These are phyloP conservation scores for Talaromyces sp. DNA, from an alignment of 2,329 filamentous ascomycete species.

Conservation along the genomic window DNA sequence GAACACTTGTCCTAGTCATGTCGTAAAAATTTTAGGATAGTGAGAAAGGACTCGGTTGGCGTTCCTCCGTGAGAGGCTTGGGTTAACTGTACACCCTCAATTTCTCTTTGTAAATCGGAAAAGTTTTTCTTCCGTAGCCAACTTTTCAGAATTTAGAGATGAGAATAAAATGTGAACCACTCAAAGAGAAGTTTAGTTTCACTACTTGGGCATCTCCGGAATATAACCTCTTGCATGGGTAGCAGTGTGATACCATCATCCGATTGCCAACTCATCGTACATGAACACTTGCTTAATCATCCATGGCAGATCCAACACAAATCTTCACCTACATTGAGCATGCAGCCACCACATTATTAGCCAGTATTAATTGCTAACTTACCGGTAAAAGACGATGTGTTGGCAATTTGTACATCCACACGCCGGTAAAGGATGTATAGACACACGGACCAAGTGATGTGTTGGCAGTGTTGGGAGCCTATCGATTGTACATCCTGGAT, in stretches of 20 bases:
- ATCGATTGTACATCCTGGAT: slow-evolving; percentile 7
- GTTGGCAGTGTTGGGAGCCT: slow-evolving; percentile 24
- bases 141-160: no score
- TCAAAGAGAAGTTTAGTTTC: no score
- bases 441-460: slow-evolving; percentile 25
- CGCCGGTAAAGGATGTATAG: neutral
- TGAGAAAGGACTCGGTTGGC: neutral
- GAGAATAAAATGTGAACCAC: no score
- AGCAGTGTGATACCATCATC: slow-evolving; percentile 4
- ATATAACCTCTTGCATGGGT: neutral
- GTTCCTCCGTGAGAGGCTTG: neutral
- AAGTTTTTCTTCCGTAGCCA: neutral
- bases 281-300: slow-evolving; percentile 5
- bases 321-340: neutral
- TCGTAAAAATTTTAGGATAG: neutral
- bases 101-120: no score
- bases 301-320: neutral
- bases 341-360: neutral
- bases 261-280: slow-evolving; percentile 16
- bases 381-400: neutral
- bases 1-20: neutral
- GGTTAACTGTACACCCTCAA: neutral
- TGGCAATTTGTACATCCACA: neutral
- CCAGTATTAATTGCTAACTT: neutral
- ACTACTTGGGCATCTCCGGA: neutral